Evolutionary conservation across 192 early-diverging fungal genomes (phyloP), one percentile per base, ranked within the genome.

Genomic region (Entomortierella parvispora): DNA sequence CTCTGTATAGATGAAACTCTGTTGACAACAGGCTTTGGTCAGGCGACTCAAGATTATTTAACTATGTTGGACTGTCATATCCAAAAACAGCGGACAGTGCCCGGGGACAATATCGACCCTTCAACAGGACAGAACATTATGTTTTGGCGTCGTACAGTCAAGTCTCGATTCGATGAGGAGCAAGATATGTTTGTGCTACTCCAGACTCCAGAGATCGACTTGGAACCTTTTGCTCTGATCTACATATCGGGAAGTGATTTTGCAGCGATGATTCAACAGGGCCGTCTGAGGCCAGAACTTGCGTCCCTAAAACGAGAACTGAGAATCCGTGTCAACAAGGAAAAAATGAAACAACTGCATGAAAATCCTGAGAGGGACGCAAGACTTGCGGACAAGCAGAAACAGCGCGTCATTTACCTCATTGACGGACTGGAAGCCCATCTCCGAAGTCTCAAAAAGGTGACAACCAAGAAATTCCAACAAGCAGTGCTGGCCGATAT

Each of bases 361-460:
- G 18, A 55, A 2, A 10, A 47, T 10, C 26, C 23, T 3, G 10
- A 43, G 6, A 32, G 29, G 1, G 42, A 45, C 6, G n/a, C 56
- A 6, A 34, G n/a, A 77, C 9, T 33, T 57, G n/a, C 59, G 46
- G n/a, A n/a, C n/a, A n/a, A n/a, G 2, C 74, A 52, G 12, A 32
- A 48, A 3, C 70, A 58, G 42, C 66, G 81, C 17, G 18, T 87
- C 2, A 62, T 87, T 14, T 42, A 81, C 3, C 53, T 87, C 51
- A 54, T 84, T 31, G 59, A 78, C 34, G 85, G 83, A 4, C 31
- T 87, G 28, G 68, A 83, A 18, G 42, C 14, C 0, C 80, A 74
- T 28, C 72, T 74, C 26, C 65, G 68, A 28, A 62, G 67, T 14
- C 50, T 74, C 20, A 76, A 65, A 8, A 68, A 40, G 10, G 29